Evolutionary conservation across 768 basidiomycete genomes (phyloP), one percentile per base, ranked within the genome.

Genomic region (Mycena filopes): DNA sequence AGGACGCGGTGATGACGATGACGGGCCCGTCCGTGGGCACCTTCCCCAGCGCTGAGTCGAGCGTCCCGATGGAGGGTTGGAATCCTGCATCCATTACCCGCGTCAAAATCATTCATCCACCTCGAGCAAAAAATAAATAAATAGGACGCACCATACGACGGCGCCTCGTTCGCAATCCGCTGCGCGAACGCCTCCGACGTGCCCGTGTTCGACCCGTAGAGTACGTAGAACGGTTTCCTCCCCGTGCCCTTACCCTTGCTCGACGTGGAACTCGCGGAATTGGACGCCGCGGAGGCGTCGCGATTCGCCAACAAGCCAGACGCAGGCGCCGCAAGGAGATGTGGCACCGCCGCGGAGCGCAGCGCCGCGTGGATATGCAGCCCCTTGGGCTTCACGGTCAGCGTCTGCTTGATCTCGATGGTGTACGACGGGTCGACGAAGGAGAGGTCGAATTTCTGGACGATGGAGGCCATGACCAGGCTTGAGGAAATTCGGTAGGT

Each of bases 121-220:
- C 2, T 18, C 31, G 31, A 12, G 7, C 7, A 2, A 16, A 18
- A 4, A 28, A 4, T 21, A 28, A 16, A 13, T 12, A 21, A 7
- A 21, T 11, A 40, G 8, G 2, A 56, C 54, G 11, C 60, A 82
- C 82, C 83, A 66, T 81, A 75, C 5, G 69, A 64, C 1, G 74
- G 59, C 3, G 81, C 82, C 45, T 78, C 78, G 43, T 74, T 78
- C 10, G 79, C 81, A n/a, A 85, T 72, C 26, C 82, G 70, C 70
- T 82, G 80, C 16, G 84, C 83, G 60, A 86, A 84, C 31, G 78
- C 77, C 71, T 86, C 82, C 28, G 79, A 84, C 0, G 83, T 82
- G 12, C 84, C 84, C 11, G 83, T 79, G 73, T 86, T 86, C 31
- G 81, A 82, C 2, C 83, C 81, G 68, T 81, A 83, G 25, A 80